These are phyloP conservation scores for Tolypocladium sp. DNA, from an alignment of 2,329 filamentous ascomycete genomes.

Conservation along the genomic window DNA sequence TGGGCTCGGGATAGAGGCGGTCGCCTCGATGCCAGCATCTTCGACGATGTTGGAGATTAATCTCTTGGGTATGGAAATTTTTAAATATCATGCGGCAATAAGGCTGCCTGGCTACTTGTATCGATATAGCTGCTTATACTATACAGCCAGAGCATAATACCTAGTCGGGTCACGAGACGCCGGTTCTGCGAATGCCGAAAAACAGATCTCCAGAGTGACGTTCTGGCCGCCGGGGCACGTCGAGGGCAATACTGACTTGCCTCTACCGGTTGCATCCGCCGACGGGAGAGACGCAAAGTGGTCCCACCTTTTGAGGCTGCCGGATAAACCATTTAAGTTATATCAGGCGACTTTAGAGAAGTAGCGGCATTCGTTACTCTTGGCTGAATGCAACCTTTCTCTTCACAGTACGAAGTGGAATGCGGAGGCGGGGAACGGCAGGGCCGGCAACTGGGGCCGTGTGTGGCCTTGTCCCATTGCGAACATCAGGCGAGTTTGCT, in stretches of 20 bases:
- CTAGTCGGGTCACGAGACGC: too few species aligned
- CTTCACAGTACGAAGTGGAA: background rate
- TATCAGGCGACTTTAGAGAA: background rate
- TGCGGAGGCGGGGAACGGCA: background rate
- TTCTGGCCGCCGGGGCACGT: background rate
- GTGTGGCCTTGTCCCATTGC: background rate
- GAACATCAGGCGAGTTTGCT: background rate
- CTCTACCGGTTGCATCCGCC: background rate
- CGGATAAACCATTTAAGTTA: background rate
- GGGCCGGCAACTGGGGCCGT: background rate
- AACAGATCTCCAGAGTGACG: too few species aligned
- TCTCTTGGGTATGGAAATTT: background rate
- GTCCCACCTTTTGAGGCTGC: background rate
- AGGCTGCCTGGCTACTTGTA: too few species aligned
- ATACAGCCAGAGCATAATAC: too few species aligned
- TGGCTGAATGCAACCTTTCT: background rate
- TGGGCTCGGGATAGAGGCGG: background rate
- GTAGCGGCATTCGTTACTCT: background rate
- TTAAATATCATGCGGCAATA: too few species aligned
- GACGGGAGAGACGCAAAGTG: background rate
- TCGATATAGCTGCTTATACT: too few species aligned
- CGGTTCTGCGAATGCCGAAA: too few species aligned
- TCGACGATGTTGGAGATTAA: too few species aligned
- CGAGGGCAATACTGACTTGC: background rate
- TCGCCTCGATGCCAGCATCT: background rate